These are phyloP conservation scores for Usnea hakonensis DNA, from an alignment of 495 filamentous ascomycete species.

Conservation along the genomic window DNA sequence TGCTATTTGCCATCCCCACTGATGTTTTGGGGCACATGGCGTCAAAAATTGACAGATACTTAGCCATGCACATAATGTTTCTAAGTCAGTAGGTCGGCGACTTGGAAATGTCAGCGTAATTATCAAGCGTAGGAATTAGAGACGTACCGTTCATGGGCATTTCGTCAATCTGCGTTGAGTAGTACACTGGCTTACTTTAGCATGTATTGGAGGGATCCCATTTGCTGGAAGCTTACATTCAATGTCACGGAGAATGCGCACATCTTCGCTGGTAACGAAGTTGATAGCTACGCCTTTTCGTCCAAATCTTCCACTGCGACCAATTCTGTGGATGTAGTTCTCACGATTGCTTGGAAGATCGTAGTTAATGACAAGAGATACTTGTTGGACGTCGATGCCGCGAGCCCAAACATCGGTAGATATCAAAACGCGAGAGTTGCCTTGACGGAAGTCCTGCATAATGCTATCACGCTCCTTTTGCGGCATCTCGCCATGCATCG, in stretches of 20 bases:
- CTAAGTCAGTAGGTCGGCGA: slow-evolving; percentile 53
- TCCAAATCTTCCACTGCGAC: slow-evolving; percentile 90
- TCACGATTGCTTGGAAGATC: slow-evolving; percentile 97
- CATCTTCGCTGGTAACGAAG: slow-evolving; percentile 96
- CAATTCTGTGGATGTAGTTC: slow-evolving; percentile 99
- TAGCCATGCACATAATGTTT: background rate
- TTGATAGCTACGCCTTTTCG: slow-evolving; percentile 99
- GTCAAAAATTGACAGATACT: background rate
- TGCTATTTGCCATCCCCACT: background rate
- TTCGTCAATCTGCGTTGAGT: slow-evolving; percentile 98
- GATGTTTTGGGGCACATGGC: background rate
- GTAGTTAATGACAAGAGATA: slow-evolving; percentile 99
- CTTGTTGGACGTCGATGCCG: slow-evolving; percentile 98
- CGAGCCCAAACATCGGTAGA: slow-evolving; percentile 95
- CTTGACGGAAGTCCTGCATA: slow-evolving; percentile 98
- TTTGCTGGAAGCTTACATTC: slow-evolving; percentile 48
- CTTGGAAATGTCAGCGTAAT: slow-evolving; percentile 25
- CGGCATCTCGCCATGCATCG: slow-evolving; percentile 99
- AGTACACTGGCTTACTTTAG: slow-evolving; percentile 60
- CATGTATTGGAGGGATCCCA: background rate
- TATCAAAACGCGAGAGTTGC: slow-evolving; percentile 94
- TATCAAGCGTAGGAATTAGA: background rate
- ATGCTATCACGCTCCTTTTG: slow-evolving; percentile 96
- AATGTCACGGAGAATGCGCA: slow-evolving; percentile 95
- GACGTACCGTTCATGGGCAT: slow-evolving; percentile 89